Evolutionary conservation across 805 yeast species (phyloP).

Genomic region (Lipomyces chichibuensis): DNA sequence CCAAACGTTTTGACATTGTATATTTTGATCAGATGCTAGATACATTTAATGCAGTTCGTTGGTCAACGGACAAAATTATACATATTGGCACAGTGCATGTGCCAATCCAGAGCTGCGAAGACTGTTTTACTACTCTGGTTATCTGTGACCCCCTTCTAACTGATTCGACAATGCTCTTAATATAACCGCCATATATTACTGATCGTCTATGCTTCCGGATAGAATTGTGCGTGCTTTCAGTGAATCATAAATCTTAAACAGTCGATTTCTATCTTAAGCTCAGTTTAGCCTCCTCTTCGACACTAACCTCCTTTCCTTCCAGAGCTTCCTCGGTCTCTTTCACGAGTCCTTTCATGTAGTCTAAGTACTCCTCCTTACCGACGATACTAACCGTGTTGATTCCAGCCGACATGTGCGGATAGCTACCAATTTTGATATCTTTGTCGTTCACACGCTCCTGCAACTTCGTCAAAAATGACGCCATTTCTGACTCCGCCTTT

Average conservation of each 20-base stretch:
- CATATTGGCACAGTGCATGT: not conserved
- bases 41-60: no score
- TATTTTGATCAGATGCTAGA: no score
- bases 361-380: slow-evolving; percentile 53
- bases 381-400: slow-evolving; percentile 73
- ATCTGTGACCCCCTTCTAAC: no score
- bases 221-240: not conserved
- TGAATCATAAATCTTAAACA: not conserved
- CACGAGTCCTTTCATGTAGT: slow-evolving; percentile 52
- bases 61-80: no score
- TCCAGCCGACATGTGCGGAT: slow-evolving; percentile 72
- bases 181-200: no score
- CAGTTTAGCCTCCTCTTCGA: slow-evolving; percentile 55
- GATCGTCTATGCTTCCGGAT: not conserved
- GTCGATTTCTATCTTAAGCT: slow-evolving; percentile 11
- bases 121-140: no score
- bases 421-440: slow-evolving; percentile 76
- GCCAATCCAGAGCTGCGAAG: not conserved
- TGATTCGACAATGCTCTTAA: no score
- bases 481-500: slow-evolving; percentile 66
- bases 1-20: no score
- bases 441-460: slow-evolving; percentile 50
- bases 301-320: slow-evolving; percentile 60
- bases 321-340: slow-evolving; percentile 52
- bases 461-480: slow-evolving; percentile 59